Base-by-base conservation (phyloP, 306 rosid species). In the Inga leiocalycina region DNA sequence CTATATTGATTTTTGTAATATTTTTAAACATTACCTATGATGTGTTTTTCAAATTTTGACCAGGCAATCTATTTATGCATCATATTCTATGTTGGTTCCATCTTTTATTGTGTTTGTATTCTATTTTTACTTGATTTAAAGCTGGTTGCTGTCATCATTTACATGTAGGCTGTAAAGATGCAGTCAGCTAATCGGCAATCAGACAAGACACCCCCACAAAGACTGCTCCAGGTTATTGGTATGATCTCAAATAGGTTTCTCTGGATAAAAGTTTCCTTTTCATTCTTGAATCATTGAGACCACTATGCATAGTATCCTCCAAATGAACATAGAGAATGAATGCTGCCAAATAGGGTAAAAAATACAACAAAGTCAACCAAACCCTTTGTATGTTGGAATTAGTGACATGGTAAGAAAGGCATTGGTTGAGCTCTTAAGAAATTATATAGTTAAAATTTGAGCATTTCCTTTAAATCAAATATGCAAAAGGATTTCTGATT, bases 221-320 rank as follows among this genome's bases (percentile, higher is more conserved):
- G 97, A 86, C 90, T 92, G 84, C 95, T 96, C 84, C 99, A 92
- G 93, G 97, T 96, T 87, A 89, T 90, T 85, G 99, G 99, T 96
- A 96, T 70, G 97, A 80, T 78, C 80, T 84, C 76, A 61, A 34
- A 79, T 80, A 74, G 54, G 65, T 78, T 80, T 75, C 48, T 74
- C n/a, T 62, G 49, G 59, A 32, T 57, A 37, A 35, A 69, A 71
- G 41, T 75, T 79, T 74, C 74, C 43, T 66, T 79, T 71, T 81
- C 70, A 77, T 76, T 77, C 37, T 79, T n/a, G 79, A 69, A 68
- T 56, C 59, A 19, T 78, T 82, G 71, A 86, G 64, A 39, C 56
- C 13, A 45, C 54, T 41, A 41, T 45, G 46, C 46, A 35, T 32
- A 46, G 65, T 35, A 49, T 81, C 57, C 57, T 20, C 75, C 30